These are phyloP conservation scores for Ulota crispa DNA, from an alignment of 225 moss, liverwort and hornwort species.

Conservation along the genomic window DNA sequence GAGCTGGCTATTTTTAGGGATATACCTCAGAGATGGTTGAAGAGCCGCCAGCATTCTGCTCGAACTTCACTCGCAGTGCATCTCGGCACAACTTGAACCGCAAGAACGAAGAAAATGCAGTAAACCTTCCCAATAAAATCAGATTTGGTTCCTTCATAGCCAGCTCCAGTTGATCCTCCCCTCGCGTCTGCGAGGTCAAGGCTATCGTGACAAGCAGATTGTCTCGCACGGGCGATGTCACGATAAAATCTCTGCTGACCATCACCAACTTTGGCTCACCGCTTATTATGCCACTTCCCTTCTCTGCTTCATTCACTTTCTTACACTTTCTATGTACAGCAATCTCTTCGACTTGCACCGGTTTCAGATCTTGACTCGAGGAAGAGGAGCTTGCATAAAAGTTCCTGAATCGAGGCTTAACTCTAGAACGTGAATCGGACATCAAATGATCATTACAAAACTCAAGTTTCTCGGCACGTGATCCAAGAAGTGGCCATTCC, in stretches of 20 bases:
- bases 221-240: constrained; percentile 58
- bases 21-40: constrained; percentile 75
- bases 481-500: constrained; percentile 41
- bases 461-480: not conserved
- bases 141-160: constrained; percentile 10
- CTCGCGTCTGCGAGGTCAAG: constrained; percentile 40
- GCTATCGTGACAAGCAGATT: constrained; percentile 66
- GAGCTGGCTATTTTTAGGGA: not conserved
- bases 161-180: not conserved
- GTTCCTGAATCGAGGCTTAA: constrained; percentile 27
- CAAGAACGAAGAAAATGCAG: constrained; percentile 55
- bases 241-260: constrained; percentile 60
- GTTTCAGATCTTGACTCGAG: constrained; percentile 6
- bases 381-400: constrained; percentile 22
- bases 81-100: constrained; percentile 51
- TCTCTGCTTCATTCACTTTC: not conserved
- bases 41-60: constrained; percentile 72
- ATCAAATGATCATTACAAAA: not conserved
- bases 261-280: constrained; percentile 44
- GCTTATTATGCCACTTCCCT: constrained; percentile 5
- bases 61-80: constrained; percentile 58
- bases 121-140: constrained; percentile 59
- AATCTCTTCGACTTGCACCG: constrained; percentile 5
- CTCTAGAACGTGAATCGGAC: not conserved
- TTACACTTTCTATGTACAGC: not conserved